Percentiles rank a stretch among this genome's conserved stretches.
These are phyloP conservation scores for Sporothrix schenckii DNA, from an alignment of 2,329 filamentous ascomycete species.

Conservation along the genomic window DNA sequence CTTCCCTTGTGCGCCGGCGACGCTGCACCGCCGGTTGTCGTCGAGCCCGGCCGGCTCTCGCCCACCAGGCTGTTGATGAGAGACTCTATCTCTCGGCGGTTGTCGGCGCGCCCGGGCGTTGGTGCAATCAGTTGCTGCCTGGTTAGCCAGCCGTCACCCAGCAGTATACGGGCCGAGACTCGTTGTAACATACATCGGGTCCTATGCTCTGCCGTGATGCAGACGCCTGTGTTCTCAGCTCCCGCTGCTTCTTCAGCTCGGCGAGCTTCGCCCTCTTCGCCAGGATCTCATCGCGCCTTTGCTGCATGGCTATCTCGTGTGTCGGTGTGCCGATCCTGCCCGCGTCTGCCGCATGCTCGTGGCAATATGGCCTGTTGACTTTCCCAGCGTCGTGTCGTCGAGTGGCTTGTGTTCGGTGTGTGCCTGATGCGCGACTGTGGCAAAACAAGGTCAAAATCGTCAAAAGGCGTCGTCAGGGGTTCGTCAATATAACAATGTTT, in stretches of 20 bases:
- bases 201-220: constrained; percentile 69
- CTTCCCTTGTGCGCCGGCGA: constrained; percentile 72
- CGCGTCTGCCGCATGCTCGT: constrained; percentile 52
- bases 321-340: neutral
- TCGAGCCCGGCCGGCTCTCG: constrained; percentile 72
- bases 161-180: too few species aligned
- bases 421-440: neutral
- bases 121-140: constrained; percentile 65
- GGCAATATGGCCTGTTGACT: constrained; percentile 38
- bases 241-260: constrained; percentile 90
- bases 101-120: constrained; percentile 68
- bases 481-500: neutral
- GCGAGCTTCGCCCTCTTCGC: constrained; percentile 97
- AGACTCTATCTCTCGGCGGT: constrained; percentile 76
- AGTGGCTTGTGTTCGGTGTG: neutral
- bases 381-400: neutral
- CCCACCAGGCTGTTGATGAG: constrained; percentile 83
- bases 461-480: neutral
- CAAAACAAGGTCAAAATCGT: neutral
- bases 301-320: constrained; percentile 58
- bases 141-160: neutral
- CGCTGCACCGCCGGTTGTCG: constrained; percentile 62
- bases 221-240: constrained; percentile 76
- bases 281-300: constrained; percentile 92
- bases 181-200: constrained; percentile 62